A percentile compares a stretch with the other conserved stretches of the same genome.
These are phyloP conservation scores for Termitomyces sp. DNA, from an alignment of 768 basidiomycete species.

Conservation along the genomic window DNA sequence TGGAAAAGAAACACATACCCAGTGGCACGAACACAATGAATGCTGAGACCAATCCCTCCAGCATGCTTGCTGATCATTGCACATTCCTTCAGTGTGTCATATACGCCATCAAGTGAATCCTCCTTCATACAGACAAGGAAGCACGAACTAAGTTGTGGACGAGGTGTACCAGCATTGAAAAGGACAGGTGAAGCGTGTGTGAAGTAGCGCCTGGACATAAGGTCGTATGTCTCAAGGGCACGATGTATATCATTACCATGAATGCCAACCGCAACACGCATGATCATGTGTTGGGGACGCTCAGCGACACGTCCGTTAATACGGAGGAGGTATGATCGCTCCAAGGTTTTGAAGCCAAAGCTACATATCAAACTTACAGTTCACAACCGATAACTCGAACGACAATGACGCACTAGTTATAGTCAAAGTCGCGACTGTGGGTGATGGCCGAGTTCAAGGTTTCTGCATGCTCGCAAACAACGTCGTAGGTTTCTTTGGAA, in stretches of 20 bases:
- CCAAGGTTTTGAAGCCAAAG: slow-evolving; percentile 99
- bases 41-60: too few relatives aligned
- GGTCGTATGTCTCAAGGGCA: slow-evolving; percentile 86
- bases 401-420: too few relatives aligned
- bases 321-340: slow-evolving; percentile 93
- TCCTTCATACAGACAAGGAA: slow-evolving; percentile 99
- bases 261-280: slow-evolving; percentile 98
- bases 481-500: too few relatives aligned
- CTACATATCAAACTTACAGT: slow-evolving; percentile 40
- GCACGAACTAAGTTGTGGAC: slow-evolving; percentile 91
- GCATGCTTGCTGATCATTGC: too few relatives aligned
- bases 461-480: too few relatives aligned
- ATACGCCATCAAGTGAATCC: too few relatives aligned
- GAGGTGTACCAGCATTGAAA: slow-evolving; percentile 96
- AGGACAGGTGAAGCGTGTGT: slow-evolving; percentile 97
- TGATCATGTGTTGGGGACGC: slow-evolving; percentile 97
- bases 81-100: too few relatives aligned
- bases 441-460: too few relatives aligned
- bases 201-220: slow-evolving; percentile 99
- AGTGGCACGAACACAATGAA: too few relatives aligned
- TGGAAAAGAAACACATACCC: too few relatives aligned
- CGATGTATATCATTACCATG: slow-evolving; percentile 87
- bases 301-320: slow-evolving; percentile 94
- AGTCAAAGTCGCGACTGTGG: too few relatives aligned
- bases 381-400: too few relatives aligned